phyloP scores from a whole-genome alignment of 106 monocot species.

The Apostasia shenzhenica region DNA sequence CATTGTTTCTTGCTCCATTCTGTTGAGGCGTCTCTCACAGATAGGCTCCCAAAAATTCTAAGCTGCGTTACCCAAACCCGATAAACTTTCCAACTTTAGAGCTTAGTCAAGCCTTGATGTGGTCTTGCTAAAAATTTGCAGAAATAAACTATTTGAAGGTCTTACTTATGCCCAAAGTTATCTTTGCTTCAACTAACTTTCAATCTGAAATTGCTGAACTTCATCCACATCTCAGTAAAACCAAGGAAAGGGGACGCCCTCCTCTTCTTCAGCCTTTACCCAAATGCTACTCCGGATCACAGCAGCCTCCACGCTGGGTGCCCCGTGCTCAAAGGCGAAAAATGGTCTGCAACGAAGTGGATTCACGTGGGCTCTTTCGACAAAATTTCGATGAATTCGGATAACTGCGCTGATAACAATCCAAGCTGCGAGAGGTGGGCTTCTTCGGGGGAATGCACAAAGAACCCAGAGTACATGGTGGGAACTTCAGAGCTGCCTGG shows the following conservation, averaged over 20 bases:
- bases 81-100: no score
- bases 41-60: no score
- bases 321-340: conserved; percentile 85
- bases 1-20: no score
- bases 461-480: conserved; percentile 88
- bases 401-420: conserved; percentile 65
- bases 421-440: conserved; percentile 75
- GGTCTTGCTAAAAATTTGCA: no score
- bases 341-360: conserved; percentile 99
- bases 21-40: no score
- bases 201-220: not conserved
- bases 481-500: conserved; percentile 65
- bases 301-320: conserved; percentile 84
- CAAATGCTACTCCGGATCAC: conserved; percentile 60
- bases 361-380: conserved; percentile 89
- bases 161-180: no score
- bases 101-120: no score
- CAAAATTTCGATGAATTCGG: conserved; percentile 21
- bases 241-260: conserved; percentile 87
- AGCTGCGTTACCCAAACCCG: no score
- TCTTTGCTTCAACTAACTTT: no score
- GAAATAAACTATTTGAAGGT: no score
- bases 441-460: conserved; percentile 78
- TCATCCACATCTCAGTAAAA: conserved; percentile 49
- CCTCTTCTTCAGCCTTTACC: conserved; percentile 87